These are phyloP conservation scores for Rhipidocladum racemiflorum DNA, from an alignment of 176 grass and related monocot species.

Conservation along the genomic window DNA sequence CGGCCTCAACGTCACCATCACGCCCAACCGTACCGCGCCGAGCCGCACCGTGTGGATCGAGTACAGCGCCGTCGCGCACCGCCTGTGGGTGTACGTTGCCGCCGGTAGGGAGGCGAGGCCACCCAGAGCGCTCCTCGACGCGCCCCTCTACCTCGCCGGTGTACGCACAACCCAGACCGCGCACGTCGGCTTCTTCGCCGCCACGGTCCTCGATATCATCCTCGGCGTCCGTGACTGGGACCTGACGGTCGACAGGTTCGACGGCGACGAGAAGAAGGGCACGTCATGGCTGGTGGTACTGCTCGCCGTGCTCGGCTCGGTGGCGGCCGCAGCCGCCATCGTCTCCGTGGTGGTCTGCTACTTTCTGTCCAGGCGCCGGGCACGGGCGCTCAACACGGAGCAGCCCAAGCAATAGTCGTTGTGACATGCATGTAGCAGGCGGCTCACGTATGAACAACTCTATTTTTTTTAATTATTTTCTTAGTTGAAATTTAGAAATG, in stretches of 20 bases:
- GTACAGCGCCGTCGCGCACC: constrained; percentile 11
- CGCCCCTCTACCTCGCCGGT: not conserved
- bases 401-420: not conserved
- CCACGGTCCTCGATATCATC: not conserved
- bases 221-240: constrained; percentile 19
- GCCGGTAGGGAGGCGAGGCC: not conserved
- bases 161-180: not conserved
- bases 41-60: constrained; percentile 20
- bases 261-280: not conserved
- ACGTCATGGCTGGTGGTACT: constrained; percentile 16
- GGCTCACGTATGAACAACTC: too few species aligned
- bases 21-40: not conserved
- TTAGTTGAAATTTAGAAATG: too few species aligned
- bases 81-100: constrained; percentile 19
- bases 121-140: not conserved
- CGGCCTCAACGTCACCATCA: constrained; percentile 39
- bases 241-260: constrained; percentile 1
- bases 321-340: not conserved
- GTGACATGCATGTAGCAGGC: too few species aligned
- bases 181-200: constrained; percentile 20
- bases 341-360: not conserved
- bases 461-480: too few species aligned
- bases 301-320: constrained; percentile 6
- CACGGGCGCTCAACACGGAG: not conserved
- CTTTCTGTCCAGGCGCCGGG: not conserved